phyloP scores from a whole-genome alignment of 805 yeast species.

The Cyberlindnera bimundalis region DNA sequence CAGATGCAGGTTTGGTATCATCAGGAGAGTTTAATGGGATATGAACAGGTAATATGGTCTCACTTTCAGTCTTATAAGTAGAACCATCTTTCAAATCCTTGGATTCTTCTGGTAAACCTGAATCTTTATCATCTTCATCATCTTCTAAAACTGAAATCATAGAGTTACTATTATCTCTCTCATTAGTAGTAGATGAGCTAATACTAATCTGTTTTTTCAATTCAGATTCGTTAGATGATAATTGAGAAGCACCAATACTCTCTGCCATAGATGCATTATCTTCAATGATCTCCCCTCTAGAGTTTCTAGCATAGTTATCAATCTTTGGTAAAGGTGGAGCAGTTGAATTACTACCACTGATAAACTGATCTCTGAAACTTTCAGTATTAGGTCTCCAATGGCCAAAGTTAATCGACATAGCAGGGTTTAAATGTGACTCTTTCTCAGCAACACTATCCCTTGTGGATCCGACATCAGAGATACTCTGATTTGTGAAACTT shows the following conservation, averaged over 20 bases:
- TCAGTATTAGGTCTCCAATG: constrained; percentile 59
- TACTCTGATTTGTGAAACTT: constrained; percentile 22
- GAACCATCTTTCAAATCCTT: constrained; percentile 13
- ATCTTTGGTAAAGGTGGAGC: constrained; percentile 28
- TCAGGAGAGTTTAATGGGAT: constrained; percentile 23
- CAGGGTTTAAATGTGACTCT: constrained; percentile 22
- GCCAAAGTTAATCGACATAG: constrained; percentile 42
- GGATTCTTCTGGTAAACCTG: neutral
- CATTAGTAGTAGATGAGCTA: neutral
- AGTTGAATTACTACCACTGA: constrained; percentile 36
- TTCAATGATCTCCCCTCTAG: constrained; percentile 29
- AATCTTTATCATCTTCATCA: constrained; percentile 1
- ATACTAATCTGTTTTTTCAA: constrained; percentile 1
- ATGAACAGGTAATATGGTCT: constrained; percentile 23
- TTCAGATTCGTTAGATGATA: constrained; percentile 1
- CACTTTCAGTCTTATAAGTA: constrained; percentile 25
- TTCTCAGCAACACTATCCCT: constrained; percentile 3
- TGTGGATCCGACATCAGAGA: constrained; percentile 11
- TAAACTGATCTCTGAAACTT: constrained; percentile 45
- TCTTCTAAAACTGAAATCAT: constrained; percentile 14
- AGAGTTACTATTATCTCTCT: constrained; percentile 11
- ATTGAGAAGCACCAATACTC: constrained; percentile 7
- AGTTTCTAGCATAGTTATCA: constrained; percentile 31
- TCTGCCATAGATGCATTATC: constrained; percentile 19
- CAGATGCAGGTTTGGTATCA: constrained; percentile 2